Percentiles rank a stretch among this genome's conserved stretches.
Conservation (phyloP, 306 rosid species). For the Castanea crenata region DNA sequence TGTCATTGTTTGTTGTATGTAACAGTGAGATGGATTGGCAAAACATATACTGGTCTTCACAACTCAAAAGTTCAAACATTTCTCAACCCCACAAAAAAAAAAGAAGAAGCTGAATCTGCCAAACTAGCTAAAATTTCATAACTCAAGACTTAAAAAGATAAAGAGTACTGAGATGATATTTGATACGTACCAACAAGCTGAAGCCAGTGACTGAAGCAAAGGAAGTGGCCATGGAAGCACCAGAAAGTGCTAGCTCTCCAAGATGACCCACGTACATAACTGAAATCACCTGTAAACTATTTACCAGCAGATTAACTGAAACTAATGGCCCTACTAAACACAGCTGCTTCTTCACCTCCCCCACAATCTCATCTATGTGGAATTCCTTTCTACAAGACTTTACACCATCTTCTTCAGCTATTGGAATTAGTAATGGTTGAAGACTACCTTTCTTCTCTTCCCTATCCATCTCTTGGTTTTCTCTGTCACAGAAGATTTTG, state of each 20-base stretch:
- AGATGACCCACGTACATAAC: constrained; percentile 50
- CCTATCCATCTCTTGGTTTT: constrained; percentile 1
- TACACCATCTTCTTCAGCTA: not conserved
- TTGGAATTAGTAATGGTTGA: constrained; percentile 13
- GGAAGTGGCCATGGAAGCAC: constrained; percentile 53
- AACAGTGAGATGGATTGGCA: not conserved
- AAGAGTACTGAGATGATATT: no score
- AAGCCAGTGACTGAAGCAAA: constrained; percentile 51
- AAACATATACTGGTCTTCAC: not conserved
- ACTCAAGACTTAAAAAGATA: not conserved
- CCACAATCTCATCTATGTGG: constrained; percentile 17
- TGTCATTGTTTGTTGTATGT: no score
- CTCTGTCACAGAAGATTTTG: not conserved
- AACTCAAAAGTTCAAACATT: not conserved
- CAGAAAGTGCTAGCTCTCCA: constrained; percentile 42
- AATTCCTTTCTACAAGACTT: not conserved
- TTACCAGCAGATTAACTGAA: constrained; percentile 24
- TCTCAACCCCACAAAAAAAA: no score
- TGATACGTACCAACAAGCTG: constrained; percentile 38
- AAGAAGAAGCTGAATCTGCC: not conserved
- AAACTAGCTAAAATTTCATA: not conserved
- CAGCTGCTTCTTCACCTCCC: constrained; percentile 36
- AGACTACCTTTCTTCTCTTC: constrained; percentile 25
- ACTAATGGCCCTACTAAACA: constrained; percentile 37
- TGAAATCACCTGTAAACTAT: constrained; percentile 40